Evolutionary conservation across 2,329 filamentous ascomycete genomes (phyloP), one percentile per base, ranked within the genome.

Genomic region (Aspergillus fijiensis): DNA sequence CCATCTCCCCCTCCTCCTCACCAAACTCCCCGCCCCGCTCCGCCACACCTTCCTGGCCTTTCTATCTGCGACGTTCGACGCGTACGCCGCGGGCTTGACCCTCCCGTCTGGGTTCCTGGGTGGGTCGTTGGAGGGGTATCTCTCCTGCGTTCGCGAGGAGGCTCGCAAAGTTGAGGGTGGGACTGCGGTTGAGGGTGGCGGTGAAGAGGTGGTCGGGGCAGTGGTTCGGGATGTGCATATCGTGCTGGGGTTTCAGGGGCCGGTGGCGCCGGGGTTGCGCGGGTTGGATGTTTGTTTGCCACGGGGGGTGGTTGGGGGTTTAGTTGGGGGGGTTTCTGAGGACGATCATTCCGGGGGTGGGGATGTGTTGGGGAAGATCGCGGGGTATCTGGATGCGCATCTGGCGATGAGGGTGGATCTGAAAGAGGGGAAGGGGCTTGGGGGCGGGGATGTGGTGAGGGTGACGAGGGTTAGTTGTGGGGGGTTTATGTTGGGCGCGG

Each of bases 11-110:
- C 68, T 85, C 14, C 71, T 85, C 14, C 68, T 85, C 47, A 78
- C 82, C 3, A 80, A 80, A 60, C 79, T 84, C 68, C 82, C 83
- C 2, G 80, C 75, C 35, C 70, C 78, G 0, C 70, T 84, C 11
- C 77, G 82, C 4, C 79, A 82, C 42, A 75, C 76, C 2, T 77
- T 85, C 55, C 68, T 82, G 54, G 70, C 78, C 14, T 84, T 84
- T 65, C 67, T 85, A 14, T 71, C 76, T 5, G 73, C 78, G 1
- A 79, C 74, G 59, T 85, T 85, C 66, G 82, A 85, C 62, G 75
- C 80, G 3, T 80, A 80, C 61, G 75, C 79, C 50, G 76, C 79
- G 5, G 69, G 77, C 4, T 63, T 84, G 25, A 72, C 71, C 5
- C 74, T 84, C 3, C 70, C 78, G 0, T 77, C 81, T 0, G 60